These are phyloP conservation scores for Nothophoma quercina DNA, from an alignment of 2,329 filamentous ascomycete species.

Conservation along the genomic window DNA sequence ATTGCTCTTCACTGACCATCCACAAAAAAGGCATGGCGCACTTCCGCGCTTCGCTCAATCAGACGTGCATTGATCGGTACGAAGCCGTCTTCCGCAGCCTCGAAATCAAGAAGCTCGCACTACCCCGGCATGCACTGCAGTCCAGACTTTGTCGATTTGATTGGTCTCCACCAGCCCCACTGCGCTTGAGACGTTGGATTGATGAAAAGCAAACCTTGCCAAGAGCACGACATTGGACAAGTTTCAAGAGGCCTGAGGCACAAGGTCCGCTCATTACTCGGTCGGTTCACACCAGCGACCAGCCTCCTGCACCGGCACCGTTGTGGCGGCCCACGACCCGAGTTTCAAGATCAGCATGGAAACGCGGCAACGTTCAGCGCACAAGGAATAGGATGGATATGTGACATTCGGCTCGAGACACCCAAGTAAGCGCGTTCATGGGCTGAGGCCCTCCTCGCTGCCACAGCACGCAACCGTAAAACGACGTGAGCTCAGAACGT, in stretches of 20 bases:
- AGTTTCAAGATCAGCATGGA: conserved; percentile 1
- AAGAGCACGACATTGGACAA: conserved; percentile 3
- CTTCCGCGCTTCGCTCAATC: neutral
- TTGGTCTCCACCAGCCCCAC: conserved; percentile 17
- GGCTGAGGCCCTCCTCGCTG: neutral
- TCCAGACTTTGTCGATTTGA: conserved; percentile 10
- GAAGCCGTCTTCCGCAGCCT: conserved; percentile 10
- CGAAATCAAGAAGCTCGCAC: conserved; percentile 3
- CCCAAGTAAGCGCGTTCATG: neutral
- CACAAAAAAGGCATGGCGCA: neutral
- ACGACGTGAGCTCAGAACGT: too few relatives aligned
- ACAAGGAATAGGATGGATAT: neutral
- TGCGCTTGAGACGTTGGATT: conserved; percentile 11
- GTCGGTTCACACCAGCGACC: conserved; percentile 3
- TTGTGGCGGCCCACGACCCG: conserved; percentile 5
- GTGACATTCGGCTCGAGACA: neutral
- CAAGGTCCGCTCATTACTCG: neutral
- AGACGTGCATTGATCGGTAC: conserved; percentile 14
- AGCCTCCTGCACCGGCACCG: neutral
- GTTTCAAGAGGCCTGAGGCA: conserved; percentile 10
- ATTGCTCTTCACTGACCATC: neutral
- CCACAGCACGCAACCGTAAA: neutral
- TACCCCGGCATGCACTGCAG: conserved; percentile 3
- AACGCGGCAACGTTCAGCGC: neutral
- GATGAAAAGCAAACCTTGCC: conserved; percentile 10